Conservation (phyloP, 768 basidiomycete genomes). For the Auriscalpium microsporum region DNA sequence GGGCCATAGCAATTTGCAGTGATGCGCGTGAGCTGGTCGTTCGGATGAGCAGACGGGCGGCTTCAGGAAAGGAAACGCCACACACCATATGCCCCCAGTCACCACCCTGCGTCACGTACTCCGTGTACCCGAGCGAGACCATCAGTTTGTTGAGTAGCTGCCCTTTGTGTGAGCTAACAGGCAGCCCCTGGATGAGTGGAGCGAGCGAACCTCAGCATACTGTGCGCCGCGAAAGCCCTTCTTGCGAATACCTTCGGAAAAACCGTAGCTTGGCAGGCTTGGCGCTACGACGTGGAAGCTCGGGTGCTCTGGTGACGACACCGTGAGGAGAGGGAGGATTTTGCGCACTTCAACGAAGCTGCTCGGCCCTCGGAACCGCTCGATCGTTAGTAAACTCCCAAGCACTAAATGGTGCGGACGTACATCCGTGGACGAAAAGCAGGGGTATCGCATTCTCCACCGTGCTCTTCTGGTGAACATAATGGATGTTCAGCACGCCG, state of each 20-base stretch:
- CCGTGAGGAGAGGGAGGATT: slow-evolving; percentile 20
- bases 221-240: slow-evolving; percentile 17
- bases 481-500: slow-evolving; percentile 27
- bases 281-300: slow-evolving; percentile 24
- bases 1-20: slow-evolving; percentile 20
- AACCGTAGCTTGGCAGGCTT: slow-evolving; percentile 22
- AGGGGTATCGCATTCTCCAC: slow-evolving; percentile 21
- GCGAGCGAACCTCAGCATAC: slow-evolving; percentile 19
- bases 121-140: slow-evolving; percentile 21
- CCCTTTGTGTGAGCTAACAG: too few species aligned
- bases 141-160: slow-evolving; percentile 23
- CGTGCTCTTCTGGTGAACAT: slow-evolving; percentile 25
- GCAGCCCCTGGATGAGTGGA: not conserved
- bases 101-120: slow-evolving; percentile 38
- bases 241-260: slow-evolving; percentile 19
- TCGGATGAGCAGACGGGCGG: too few species aligned
- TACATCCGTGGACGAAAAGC: slow-evolving; percentile 26
- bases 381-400: not conserved
- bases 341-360: slow-evolving; percentile 14
- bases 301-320: slow-evolving; percentile 6
- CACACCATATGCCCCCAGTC: slow-evolving; percentile 37
- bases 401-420: slow-evolving; percentile 3
- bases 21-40: slow-evolving; percentile 19
- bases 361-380: slow-evolving; percentile 6
- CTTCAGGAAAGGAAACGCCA: not conserved